A percentile compares a stretch with the other conserved stretches of the same genome.
These are phyloP conservation scores for Tuctoria greenei DNA, from an alignment of 176 grass and related monocot genomes.

Conservation along the genomic window DNA sequence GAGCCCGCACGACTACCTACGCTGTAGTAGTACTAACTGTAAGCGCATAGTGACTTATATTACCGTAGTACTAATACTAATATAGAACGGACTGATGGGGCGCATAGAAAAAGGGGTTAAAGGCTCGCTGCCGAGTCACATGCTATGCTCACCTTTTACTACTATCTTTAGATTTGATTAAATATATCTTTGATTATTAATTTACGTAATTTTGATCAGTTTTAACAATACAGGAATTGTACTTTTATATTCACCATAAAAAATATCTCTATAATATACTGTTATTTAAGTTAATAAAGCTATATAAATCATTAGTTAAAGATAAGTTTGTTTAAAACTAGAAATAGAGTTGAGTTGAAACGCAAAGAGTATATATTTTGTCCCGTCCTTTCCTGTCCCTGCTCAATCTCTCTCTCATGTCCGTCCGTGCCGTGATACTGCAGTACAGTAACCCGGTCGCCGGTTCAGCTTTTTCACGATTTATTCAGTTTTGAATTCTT, in stretches of 20 bases:
- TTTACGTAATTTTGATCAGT: too few species aligned
- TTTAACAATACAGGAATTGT: too few species aligned
- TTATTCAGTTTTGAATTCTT: background rate
- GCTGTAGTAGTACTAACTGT: background rate
- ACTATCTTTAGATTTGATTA: too few species aligned
- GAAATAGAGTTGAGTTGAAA: too few species aligned
- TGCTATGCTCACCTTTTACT: slow-evolving; percentile 44
- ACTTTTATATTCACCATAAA: too few species aligned
- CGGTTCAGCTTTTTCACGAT: background rate
- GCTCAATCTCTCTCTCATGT: background rate
- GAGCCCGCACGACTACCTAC: background rate
- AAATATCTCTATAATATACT: too few species aligned
- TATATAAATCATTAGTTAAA: too few species aligned
- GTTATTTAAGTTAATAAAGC: too few species aligned
- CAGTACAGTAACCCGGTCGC: background rate
- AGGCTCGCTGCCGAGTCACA: slow-evolving; percentile 41
- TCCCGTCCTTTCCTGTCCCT: slow-evolving; percentile 39
- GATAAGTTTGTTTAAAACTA: too few species aligned
- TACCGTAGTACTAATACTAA: too few species aligned
- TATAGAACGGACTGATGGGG: slow-evolving; percentile 47
- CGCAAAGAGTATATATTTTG: too few species aligned
- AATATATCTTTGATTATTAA: too few species aligned
- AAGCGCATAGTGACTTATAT: background rate
- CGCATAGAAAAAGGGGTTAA: slow-evolving; percentile 9
- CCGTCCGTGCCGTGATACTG: background rate